phyloP scores from a whole-genome alignment of 1,284 basidiomycete species.

The Athelia psychrophila region DNA sequence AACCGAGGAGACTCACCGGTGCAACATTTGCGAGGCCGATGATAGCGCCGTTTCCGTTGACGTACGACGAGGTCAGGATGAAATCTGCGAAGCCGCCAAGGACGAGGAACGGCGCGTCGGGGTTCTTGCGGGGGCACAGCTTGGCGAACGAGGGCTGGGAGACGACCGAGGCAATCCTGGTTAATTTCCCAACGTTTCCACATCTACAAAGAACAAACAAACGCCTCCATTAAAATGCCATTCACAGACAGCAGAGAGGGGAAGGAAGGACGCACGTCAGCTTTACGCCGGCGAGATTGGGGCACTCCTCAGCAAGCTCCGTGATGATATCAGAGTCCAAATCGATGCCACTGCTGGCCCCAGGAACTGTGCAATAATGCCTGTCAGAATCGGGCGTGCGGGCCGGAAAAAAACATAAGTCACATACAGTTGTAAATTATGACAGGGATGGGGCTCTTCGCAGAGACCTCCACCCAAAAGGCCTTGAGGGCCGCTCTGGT shows the following conservation, averaged over 20 bases:
- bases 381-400: constrained; percentile 2
- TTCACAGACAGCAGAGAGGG: too few species aligned
- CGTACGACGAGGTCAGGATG: constrained; percentile 67
- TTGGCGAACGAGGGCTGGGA: constrained; percentile 55
- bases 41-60: constrained; percentile 76
- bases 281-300: constrained; percentile 82
- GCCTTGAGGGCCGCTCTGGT: constrained; percentile 67
- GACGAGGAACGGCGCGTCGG: constrained; percentile 68
- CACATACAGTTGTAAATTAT: constrained; percentile 87
- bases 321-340: constrained; percentile 83
- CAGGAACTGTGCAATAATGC: constrained; percentile 61
- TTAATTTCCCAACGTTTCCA: constrained; percentile 88
- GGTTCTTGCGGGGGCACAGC: constrained; percentile 63
- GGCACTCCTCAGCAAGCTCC: constrained; percentile 70
- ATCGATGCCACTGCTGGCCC: constrained; percentile 81
- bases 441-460: constrained; percentile 81
- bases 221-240: background rate
- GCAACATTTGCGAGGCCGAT: constrained; percentile 79
- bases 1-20: constrained; percentile 48
- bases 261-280: constrained; percentile 84
- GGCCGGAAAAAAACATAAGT: constrained; percentile 10
- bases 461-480: constrained; percentile 76
- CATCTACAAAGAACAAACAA: constrained; percentile 47
- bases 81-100: constrained; percentile 81
- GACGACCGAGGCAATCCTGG: constrained; percentile 73